These are phyloP conservation scores for Selenicereus undatus DNA, from an alignment of 148 eudicot genomes.

Conservation along the genomic window DNA sequence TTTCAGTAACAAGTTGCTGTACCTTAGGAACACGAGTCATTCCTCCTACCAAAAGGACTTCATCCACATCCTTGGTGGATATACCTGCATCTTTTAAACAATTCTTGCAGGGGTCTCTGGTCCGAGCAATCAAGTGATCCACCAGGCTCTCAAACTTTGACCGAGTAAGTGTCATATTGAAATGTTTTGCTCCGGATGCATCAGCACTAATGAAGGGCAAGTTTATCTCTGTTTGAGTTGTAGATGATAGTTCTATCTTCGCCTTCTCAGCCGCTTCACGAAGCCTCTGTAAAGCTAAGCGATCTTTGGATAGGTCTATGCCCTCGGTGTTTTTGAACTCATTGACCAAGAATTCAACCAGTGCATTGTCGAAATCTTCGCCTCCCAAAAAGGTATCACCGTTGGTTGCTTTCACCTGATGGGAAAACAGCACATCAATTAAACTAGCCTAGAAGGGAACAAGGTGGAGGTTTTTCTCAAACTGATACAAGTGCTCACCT, in stretches of 20 bases:
- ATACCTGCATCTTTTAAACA: slow-evolving; percentile 50
- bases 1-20: slow-evolving; percentile 36
- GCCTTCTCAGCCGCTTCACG: slow-evolving; percentile 53
- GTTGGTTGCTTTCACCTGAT: slow-evolving; percentile 39
- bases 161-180: slow-evolving; percentile 34
- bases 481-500: slow-evolving; percentile 27
- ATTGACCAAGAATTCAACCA: slow-evolving; percentile 33
- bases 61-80: slow-evolving; percentile 36
- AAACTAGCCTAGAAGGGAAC: background rate
- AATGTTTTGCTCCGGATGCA: slow-evolving; percentile 37
- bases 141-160: slow-evolving; percentile 46
- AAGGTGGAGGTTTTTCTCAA: background rate
- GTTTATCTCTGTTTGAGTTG: slow-evolving; percentile 37
- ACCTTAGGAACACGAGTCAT: slow-evolving; percentile 52
- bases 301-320: slow-evolving; percentile 41
- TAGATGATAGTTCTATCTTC: slow-evolving; percentile 42
- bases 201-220: slow-evolving; percentile 42
- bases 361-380: slow-evolving; percentile 39
- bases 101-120: slow-evolving; percentile 37
- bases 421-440: background rate
- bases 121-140: slow-evolving; percentile 38
- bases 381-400: slow-evolving; percentile 47
- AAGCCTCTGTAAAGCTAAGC: slow-evolving; percentile 38
- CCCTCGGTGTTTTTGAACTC: slow-evolving; percentile 38
- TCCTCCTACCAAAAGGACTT: slow-evolving; percentile 50